Evolutionary conservation across 345 rosid genomes (phyloP), one percentile per base, ranked within the genome.

Genomic region (Lumnitzera littorea): DNA sequence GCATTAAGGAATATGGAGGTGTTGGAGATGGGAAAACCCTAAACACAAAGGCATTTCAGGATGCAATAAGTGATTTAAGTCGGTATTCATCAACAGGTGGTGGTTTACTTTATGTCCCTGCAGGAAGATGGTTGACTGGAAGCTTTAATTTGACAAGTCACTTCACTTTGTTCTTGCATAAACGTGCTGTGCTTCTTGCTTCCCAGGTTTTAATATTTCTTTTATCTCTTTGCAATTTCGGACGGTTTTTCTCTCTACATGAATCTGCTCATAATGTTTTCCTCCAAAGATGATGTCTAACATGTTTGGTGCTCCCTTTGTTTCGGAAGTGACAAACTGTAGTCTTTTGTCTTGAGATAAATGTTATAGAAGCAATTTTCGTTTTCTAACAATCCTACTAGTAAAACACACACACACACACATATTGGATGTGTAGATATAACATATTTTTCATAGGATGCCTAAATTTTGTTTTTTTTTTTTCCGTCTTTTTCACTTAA

Each of bases 81-180:
- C 72, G 67, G 56, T 76, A 53, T 46, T 67, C 80, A 0, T 24
- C 58, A 43, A 48, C 53, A 11, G 83, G 83, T 51, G 83, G 83
- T 13, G 66, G 71, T 15, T 47, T 63, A 56, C 80, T 79, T 16
- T 73, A 70, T 59, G 78, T 79, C 55, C 83, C 83, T 15, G 66
- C 80, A 1, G 83, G 83, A 53, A 75, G 62, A 62, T 79, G 83
- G 83, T 53, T 79, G 13, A 79, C 83, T 2, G 80, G 76, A 36
- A 79, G 69, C 41, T 79, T 79, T 67, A 79, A 68, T 64, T 68
- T 79, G 55, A 75, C 78, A 27, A 76, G 76, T 53, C 78, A 79
- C 58, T 75, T 75, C 68, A 75, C 83, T 51, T 74, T 79, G n/a
- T 79, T 41, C 67, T 72, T 79, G 55, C 70, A 73, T 60, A 54